Evolutionary conservation across 345 rosid genomes (phyloP), one percentile per base, ranked within the genome.

Genomic region (Rhodomyrtus tomentosa): DNA sequence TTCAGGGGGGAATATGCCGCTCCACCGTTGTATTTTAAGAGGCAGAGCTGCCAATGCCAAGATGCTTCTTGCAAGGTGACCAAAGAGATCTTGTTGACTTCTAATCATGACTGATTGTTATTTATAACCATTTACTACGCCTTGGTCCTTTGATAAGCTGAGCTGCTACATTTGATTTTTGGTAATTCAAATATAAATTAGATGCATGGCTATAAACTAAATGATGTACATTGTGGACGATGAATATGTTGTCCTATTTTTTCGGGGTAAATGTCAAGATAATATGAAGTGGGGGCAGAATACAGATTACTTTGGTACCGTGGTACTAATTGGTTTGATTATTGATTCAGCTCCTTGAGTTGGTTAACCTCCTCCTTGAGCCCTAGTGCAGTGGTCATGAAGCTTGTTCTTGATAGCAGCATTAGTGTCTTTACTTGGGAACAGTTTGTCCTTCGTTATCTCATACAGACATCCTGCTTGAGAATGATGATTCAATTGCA

Each of bases 41-140:
- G 97, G 98, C 88, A 93, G 86, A 89, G 87, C 91, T 55, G 87
- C 87, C 24, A 84, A 89, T 88, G 97, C 98, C 84, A 96, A 93
- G 88, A 86, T 96, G 88, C 96, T 98, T 82, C 96, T 95, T 86
- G 73, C 95, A 32, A 94, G 99, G 99, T 98, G 79, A 36, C 45
- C 45, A 36, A 81, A 89, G 45, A 40, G 79, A 68, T 68, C 79
- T 68, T 68, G 24, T 68, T 68, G 79, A 45, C 24, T 68, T 68
- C 10, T 58, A 40, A 52, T 68, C 83, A 53, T 84, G 53, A 8
- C 27, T 68, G 81, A 18, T n/a, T 59, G 9, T 24, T 25, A 50
- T 16, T 54, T 80, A 81, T 53, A 55, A 50, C 72, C 38, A 21
- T 86, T 50, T 45, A 27, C 55, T 53, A 83, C 29, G 84, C 36